Base-by-base conservation (phyloP, 2,329 filamentous ascomycete species). In the Colletotrichum sidae region DNA sequence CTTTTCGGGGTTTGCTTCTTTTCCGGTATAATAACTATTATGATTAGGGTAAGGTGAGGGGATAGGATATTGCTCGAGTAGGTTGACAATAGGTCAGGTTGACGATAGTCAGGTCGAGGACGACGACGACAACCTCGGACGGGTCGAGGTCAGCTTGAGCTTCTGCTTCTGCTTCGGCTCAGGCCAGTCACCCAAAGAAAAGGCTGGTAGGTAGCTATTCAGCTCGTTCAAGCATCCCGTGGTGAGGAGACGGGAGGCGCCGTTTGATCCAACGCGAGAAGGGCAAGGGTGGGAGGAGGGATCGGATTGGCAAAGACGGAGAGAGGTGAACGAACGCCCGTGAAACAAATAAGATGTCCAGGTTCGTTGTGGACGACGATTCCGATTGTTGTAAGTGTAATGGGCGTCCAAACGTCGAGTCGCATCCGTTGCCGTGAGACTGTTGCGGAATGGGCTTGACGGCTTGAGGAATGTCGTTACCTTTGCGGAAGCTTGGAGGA, bases 341-440 rank as follows among this genome's bases (percentile, higher is more conserved):
- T 50, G 53, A 37, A 39, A 57, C 63, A 45, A 38, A 47, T 44
- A 47, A 41, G 9, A 15, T 44, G 13, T 52, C 38, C 47, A 45
- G 58, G 11, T 53, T 44, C 47, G n/a, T 12, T 55, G 42, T 47
- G 42, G 47, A 42, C 25, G 45, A 37, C 17, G 47, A 12, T 12
- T 13, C 45, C 11, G 34, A 34, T 41, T 53, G 25, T 15, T 25
- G 46, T 34, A 56, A 53, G 42, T 45, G 37, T 25, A n/a, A 15
- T 11, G 15, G 10, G 25, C 34, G 9, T 39, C 13, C 25, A 25
- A 25, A 25, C 25, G 25, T 42, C 38, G 17, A 35, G 33, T 42
- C 49, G 47, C 38, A 42, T 39, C 35, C 38, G 63, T 66, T 63
- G 63, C 63, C 58, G 58, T 44, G 63, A 57, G 58, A 66, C 63